A percentile compares a stretch with the other conserved stretches of the same genome.
Conservation (phyloP, 805 yeast genomes). For the Priceomyces melissophilus region DNA sequence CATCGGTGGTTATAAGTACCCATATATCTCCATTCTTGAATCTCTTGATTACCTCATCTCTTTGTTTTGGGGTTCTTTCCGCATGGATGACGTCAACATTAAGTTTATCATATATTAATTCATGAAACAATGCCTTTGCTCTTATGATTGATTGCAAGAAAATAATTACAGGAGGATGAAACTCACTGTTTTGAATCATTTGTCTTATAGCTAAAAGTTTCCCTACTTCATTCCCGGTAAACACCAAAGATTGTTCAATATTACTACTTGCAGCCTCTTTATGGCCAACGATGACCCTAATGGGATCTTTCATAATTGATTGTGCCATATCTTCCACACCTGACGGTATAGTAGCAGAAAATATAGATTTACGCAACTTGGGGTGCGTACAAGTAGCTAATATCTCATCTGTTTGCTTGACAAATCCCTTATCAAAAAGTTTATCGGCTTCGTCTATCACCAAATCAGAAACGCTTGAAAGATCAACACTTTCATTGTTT, state of each 20-base stretch:
- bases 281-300: conserved; percentile 86
- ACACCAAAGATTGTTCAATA: conserved; percentile 79
- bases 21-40: conserved; percentile 90
- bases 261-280: conserved; percentile 87
- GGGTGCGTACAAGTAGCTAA: conserved; percentile 54
- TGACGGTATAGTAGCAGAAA: conserved; percentile 94
- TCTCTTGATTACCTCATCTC: conserved; percentile 78
- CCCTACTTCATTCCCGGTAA: conserved; percentile 95
- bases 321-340: conserved; percentile 86
- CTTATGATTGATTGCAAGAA: conserved; percentile 89
- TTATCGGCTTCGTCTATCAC: conserved; percentile 96
- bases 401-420: conserved; percentile 87
- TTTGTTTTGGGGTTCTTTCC: conserved; percentile 83
- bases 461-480: conserved; percentile 66
- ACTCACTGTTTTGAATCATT: conserved; percentile 76
- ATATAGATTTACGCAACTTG: conserved; percentile 68
- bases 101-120: conserved; percentile 82
- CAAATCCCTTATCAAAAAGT: conserved; percentile 79
- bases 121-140: conserved; percentile 94
- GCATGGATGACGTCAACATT: conserved; percentile 97
- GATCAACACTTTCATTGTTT: conserved; percentile 54
- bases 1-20: conserved; percentile 97
- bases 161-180: conserved; percentile 89
- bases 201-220: conserved; percentile 88
- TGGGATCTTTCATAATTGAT: conserved; percentile 78